Percentiles rank a stretch among this genome's conserved stretches.
Conservation (phyloP, 1,284 basidiomycete genomes). For the Marasmius oreades region DNA sequence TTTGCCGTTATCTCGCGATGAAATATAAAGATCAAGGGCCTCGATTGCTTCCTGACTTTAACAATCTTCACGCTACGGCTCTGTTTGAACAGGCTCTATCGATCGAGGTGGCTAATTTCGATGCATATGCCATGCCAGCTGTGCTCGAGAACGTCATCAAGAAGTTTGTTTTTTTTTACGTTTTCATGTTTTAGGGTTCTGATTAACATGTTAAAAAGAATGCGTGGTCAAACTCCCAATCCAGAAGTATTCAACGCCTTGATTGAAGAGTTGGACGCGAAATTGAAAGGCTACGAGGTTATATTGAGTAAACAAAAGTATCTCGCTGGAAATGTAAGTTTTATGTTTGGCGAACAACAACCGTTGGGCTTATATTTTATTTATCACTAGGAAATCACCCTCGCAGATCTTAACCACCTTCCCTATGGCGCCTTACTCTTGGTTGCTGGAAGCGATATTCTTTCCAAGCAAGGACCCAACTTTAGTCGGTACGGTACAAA, state of each 20-base stretch:
- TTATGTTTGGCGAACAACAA: not conserved
- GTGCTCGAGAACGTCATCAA: not conserved
- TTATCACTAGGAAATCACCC: not conserved
- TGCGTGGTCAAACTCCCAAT: conserved; percentile 14
- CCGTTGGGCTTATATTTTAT: not conserved
- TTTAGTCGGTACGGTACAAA: not conserved
- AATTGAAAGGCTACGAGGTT: conserved; percentile 46
- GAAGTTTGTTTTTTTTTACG: not conserved
- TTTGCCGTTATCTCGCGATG: conserved; percentile 34
- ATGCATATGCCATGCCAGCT: conserved; percentile 24
- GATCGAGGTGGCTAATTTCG: conserved; percentile 51
- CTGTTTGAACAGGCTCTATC: conserved; percentile 55
- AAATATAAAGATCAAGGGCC: conserved; percentile 30
- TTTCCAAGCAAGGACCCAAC: not conserved
- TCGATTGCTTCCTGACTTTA: conserved; percentile 4
- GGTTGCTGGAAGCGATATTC: not conserved
- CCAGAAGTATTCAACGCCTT: conserved; percentile 25
- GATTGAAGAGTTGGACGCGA: conserved; percentile 28
- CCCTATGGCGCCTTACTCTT: not conserved
- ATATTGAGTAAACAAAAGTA: conserved; percentile 51
- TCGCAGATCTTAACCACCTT: conserved; percentile 1
- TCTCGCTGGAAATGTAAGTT: conserved; percentile 43
- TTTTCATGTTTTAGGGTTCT: not conserved
- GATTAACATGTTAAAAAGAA: conserved; percentile 16
- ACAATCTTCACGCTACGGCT: conserved; percentile 27